Conservation (phyloP, 108 stramenopile genomes). For the Nitzschia palea region DNA sequence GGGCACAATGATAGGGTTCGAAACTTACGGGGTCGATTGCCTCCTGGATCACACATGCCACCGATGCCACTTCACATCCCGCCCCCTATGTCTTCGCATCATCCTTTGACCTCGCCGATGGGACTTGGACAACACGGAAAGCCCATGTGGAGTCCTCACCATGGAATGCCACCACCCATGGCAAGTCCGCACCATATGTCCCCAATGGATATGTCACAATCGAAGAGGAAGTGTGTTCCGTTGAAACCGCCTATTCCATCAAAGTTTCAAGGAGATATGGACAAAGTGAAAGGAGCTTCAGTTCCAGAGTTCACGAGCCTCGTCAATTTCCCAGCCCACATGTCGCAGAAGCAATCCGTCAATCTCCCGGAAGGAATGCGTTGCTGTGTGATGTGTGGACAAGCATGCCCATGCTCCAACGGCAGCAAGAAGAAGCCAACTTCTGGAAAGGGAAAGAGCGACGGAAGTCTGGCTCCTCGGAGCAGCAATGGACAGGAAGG, state of each 20-base stretch:
- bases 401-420: conserved; percentile 69
- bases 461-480: conserved; percentile 28
- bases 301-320: conserved; percentile 86
- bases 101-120: conserved; percentile 77
- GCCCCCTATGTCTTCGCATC: conserved; percentile 67
- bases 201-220: conserved; percentile 58
- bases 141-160: conserved; percentile 55
- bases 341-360: conserved; percentile 79
- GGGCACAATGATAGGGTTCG: conserved; percentile 61
- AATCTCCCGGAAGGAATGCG: conserved; percentile 85
- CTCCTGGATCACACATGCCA: conserved; percentile 55
- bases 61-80: conserved; percentile 70
- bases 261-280: conserved; percentile 87
- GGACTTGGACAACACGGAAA: conserved; percentile 33
- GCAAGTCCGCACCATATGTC: conserved; percentile 50
- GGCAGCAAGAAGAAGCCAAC: conserved; percentile 59
- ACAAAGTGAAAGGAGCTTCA: conserved; percentile 65
- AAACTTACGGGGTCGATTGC: conserved; percentile 77
- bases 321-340: conserved; percentile 88
- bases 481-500: conserved; percentile 26
- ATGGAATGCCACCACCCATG: conserved; percentile 39
- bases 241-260: conserved; percentile 79
- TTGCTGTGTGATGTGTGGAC: conserved; percentile 90
- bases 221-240: conserved; percentile 79
- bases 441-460: conserved; percentile 19